Evolutionary conservation across 495 filamentous ascomycete species (phyloP), one percentile per base, ranked within the genome.

Genomic region (Massariosphaeria phaeospora): DNA sequence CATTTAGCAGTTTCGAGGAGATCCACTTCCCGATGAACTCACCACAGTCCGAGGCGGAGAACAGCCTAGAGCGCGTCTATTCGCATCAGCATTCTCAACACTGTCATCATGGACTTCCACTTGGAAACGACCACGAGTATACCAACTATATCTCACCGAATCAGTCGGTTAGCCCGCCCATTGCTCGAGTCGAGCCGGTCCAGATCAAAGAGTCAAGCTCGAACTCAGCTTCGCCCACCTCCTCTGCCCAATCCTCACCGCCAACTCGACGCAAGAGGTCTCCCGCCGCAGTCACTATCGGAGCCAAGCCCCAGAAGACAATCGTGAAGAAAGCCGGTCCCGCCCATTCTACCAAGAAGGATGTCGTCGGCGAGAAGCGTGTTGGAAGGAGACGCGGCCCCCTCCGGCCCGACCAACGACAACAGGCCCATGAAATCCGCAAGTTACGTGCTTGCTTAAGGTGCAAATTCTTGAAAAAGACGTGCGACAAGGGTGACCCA

Each of bases 401-500:
- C 18, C 80, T 96, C 51, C 79, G 88, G 60, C 88, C 88, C n/a
- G 90, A 96, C 59, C 90, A 95, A 70, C 81, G 90, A 49, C 91
- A 93, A 72, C 90, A 95, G 71, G 90, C 90, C 27, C 88, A 86
- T 56, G 90, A 95, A 71, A 96, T 96, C 56, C 80, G 90, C 61
- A 96, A 95, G 69, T 74, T 95, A 61, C 80, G 89, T 56, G 90
- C 90, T 27, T 96, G 90, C 69, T 75, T 96, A 41, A 83, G 90
- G n/a, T 96, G 90, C 79, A 96, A 95, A 71, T 96, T 95, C 72
- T 76, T 96, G 61, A 96, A 96, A 80, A 96, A 96, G 79, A 95
- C 89, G 47, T 96, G 90, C 66, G 90, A 96, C 70, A 94, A 88
- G 72, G 90, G 90, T 48, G 89, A 96, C 70, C 89, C 90, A 33